Base-by-base conservation (phyloP, 2,329 filamentous ascomycete genomes). In the Rhinocladiella similis region DNA sequence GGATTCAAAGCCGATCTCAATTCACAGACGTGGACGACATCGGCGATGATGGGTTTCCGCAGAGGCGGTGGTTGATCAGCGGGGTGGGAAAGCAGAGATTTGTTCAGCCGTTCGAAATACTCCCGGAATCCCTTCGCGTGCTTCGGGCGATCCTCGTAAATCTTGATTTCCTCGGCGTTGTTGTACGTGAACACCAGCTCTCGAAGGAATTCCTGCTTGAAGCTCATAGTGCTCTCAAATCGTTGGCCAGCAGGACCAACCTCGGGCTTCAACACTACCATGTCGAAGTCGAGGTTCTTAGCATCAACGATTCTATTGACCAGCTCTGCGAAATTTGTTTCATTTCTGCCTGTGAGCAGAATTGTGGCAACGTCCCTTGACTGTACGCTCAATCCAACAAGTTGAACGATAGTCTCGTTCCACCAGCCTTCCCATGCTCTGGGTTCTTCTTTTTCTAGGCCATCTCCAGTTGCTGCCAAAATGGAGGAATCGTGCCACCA, bases 401-500 rank as follows among this genome's bases (percentile, higher is more conserved):
- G 82, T 66, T 91, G 83, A 53, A 81, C 84, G 63, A 99, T 87
- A 66, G 88, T 85, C 69, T 97, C 93, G 68, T 97, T 97, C 94
- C 94, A 99, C 89, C 90, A 97, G 35, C 91, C 91, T 55, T 89
- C 78, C 93, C 93, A 99, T 9, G 83, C 92, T 20, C 86, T 85
- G 41, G 82, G 78, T 71, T 97, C 92, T 73, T 97, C 94, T 55
- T 83, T 83, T 50, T 90, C 90, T 5, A 87, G 71, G 14, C 94
- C 94, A 55, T 91, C 83, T 50, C 94, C 94, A 1, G 91, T 96
- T 1, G 92, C 87, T 10, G 88, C 85, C 20, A 99, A 84, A 60
- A 99, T 92, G 61, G 84, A 85, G 42, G 85, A 83, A 69, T 97
- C 92, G 73, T 99, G 94, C 94, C 94, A 99, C 94, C 94, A 99